A percentile compares a stretch with the other conserved stretches of the same genome.
These are phyloP conservation scores for Fusarium lateritium DNA, from an alignment of 2,329 filamentous ascomycete genomes.

Conservation along the genomic window DNA sequence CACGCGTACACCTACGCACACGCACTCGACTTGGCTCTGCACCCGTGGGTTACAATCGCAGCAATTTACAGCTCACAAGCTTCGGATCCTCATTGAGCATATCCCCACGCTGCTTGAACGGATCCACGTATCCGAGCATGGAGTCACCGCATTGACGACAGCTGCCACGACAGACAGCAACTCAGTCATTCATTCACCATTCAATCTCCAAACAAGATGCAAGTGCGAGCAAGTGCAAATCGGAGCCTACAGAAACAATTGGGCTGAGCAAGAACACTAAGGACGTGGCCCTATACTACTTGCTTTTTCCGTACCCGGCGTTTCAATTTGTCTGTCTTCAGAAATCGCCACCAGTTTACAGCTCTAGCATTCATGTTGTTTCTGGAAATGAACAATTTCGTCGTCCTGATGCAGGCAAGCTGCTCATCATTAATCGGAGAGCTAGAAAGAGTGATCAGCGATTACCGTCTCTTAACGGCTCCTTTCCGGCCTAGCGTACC, in stretches of 20 bases:
- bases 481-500: conserved; percentile 33
- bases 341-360: background rate
- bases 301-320: background rate
- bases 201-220: conserved; percentile 2
- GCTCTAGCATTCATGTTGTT: conserved; percentile 8
- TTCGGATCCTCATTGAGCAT: conserved; percentile 16
- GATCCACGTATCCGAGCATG: conserved; percentile 37
- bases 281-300: conserved; percentile 10
- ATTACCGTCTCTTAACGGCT: conserved; percentile 13
- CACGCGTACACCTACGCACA: background rate
- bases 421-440: conserved; percentile 10
- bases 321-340: conserved; percentile 5
- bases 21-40: background rate
- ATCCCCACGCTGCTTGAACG: conserved; percentile 18
- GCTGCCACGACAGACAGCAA: conserved; percentile 30
- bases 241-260: conserved; percentile 1
- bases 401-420: conserved; percentile 5
- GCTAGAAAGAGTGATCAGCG: conserved; percentile 21
- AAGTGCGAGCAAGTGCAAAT: conserved; percentile 5
- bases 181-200: conserved; percentile 18
- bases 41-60: conserved; percentile 1
- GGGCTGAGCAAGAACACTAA: background rate
- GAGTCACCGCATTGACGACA: conserved; percentile 34
- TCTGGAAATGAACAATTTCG: conserved; percentile 11
- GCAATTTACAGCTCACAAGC: conserved; percentile 19